Base-by-base conservation (phyloP, 352 stramenopile species). In the Albugo laibachii region DNA sequence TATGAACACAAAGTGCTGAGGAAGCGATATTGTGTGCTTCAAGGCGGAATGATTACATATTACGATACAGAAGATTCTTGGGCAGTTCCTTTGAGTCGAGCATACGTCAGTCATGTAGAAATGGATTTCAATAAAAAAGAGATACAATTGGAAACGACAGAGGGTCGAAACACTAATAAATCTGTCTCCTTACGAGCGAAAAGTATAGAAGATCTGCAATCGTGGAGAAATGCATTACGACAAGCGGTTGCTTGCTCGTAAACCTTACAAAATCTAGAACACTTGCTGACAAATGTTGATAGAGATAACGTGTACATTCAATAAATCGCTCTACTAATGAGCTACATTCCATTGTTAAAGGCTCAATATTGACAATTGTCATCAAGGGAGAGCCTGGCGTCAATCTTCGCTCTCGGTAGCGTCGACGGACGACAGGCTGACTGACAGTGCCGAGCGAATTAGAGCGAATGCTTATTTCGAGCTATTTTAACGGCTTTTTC, bases 11-110 rank as follows among this genome's bases (percentile, higher is more conserved):
- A 85, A 50, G 75, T 66, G 35, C 83, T 82, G 51, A 62, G 72
- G 21, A 52, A 63, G 44, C 66, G 70, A 18, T 87, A 78, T 50
- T 87, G 73, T 55, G 75, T 84, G 21, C 54, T 87, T 36, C 75
- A 87, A 56, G 76, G 66, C 49, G 74, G 49, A 40, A 83, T 88
- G 75, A 83, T 88, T 39, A 83, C 75, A 1, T 65, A 85, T 19
- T 84, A 88, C 57, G 75, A 84, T 41, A 82, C 67, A 40, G 73
- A 85, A 50, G 70, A 88, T 44, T 65, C 75, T 5, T 88, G 75
- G 75, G 71, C 72, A 1, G 75, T 88, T 5, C 75, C 75, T 10
- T 64, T 81, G 11, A 83, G 65, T 27, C 72, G 75, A 27, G 72
- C 69, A 6, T 88, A 88, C 57, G 70, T 88, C 37, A 80, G 65